Evolutionary conservation across 2,329 filamentous ascomycete species (phyloP).

Genomic region (Colletotrichum sp.): DNA sequence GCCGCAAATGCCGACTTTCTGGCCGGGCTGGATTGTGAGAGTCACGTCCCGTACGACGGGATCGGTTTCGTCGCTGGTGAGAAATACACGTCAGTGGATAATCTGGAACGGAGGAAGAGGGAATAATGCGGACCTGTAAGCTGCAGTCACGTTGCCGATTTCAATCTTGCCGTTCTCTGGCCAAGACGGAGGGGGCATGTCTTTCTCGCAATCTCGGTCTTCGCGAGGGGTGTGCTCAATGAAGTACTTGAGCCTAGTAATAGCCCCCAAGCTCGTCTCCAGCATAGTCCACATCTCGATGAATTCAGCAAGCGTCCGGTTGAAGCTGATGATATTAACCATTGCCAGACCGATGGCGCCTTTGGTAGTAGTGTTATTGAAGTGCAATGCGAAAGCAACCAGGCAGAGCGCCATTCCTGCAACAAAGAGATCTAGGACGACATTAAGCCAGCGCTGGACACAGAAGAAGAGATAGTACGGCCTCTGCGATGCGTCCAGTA

Average conservation of each 20-base stretch:
- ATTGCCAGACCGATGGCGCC: slow-evolving; percentile 36
- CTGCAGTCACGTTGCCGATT: slow-evolving; percentile 29
- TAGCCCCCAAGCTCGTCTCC: slow-evolving; percentile 40
- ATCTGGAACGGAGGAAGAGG: background rate
- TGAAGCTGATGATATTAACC: slow-evolving; percentile 29
- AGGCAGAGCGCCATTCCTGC: slow-evolving; percentile 52
- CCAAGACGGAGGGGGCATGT: slow-evolving; percentile 27
- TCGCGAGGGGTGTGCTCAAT: slow-evolving; percentile 29
- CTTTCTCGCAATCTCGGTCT: slow-evolving; percentile 18
- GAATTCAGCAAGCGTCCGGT: slow-evolving; percentile 33
- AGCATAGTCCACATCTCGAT: slow-evolving; percentile 40
- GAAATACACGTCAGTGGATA: slow-evolving; percentile 12
- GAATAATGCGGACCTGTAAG: slow-evolving; percentile 25
- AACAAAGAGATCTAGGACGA: slow-evolving; percentile 55
- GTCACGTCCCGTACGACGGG: slow-evolving; percentile 22
- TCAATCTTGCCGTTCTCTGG: slow-evolving; percentile 29
- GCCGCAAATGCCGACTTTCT: slow-evolving; percentile 56
- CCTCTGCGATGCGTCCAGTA: slow-evolving; percentile 49
- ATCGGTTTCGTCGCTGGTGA: slow-evolving; percentile 24
- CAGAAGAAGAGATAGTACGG: slow-evolving; percentile 55
- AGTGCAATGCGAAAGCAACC: slow-evolving; percentile 48
- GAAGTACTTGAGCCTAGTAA: slow-evolving; percentile 37
- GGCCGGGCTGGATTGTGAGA: slow-evolving; percentile 35
- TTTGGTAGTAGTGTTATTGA: slow-evolving; percentile 25
- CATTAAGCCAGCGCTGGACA: slow-evolving; percentile 53